phyloP scores from a whole-genome alignment of 768 basidiomycete genomes.

The Kondoa subrosea region DNA sequence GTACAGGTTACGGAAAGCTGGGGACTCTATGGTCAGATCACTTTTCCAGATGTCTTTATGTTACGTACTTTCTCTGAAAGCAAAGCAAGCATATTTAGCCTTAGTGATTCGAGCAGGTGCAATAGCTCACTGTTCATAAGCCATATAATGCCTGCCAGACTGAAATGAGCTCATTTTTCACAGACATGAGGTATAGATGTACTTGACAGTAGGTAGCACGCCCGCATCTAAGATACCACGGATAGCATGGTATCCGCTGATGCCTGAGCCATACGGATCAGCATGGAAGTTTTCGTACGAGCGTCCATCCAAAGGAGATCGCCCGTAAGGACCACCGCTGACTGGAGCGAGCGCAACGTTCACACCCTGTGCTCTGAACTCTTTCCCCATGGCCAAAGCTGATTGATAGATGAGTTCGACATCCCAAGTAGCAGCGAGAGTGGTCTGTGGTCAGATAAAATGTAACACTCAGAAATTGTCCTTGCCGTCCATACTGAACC shows the following conservation, averaged over 20 bases:
- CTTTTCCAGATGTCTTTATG: too few relatives aligned
- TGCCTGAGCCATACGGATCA: conserved; percentile 17
- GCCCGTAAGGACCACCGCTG: conserved; percentile 9
- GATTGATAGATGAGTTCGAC: conserved; percentile 58
- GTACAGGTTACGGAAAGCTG: conserved; percentile 9
- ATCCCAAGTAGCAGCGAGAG: conserved; percentile 65
- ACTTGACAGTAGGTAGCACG: conserved; percentile 18
- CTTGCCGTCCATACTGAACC: too few relatives aligned
- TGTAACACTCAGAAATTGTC: too few relatives aligned
- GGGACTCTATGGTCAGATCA: neutral
- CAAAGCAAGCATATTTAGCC: too few relatives aligned
- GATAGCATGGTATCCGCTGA: conserved; percentile 8
- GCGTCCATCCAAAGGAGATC: conserved; percentile 12
- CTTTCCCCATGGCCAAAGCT: conserved; percentile 60
- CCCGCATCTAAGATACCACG: conserved; percentile 30
- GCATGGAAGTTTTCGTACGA: conserved; percentile 20
- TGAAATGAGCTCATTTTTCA: neutral
- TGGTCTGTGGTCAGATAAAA: too few relatives aligned
- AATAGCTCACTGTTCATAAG: too few relatives aligned
- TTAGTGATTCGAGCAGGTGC: too few relatives aligned
- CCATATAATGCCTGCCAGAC: too few relatives aligned
- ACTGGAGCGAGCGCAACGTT: conserved; percentile 47
- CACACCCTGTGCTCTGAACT: conserved; percentile 68
- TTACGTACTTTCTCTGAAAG: too few relatives aligned
- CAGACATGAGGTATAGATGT: neutral